Evolutionary conservation across 2,329 filamentous ascomycete species (phyloP).

Genomic region (Cytospora chrysosperma): DNA sequence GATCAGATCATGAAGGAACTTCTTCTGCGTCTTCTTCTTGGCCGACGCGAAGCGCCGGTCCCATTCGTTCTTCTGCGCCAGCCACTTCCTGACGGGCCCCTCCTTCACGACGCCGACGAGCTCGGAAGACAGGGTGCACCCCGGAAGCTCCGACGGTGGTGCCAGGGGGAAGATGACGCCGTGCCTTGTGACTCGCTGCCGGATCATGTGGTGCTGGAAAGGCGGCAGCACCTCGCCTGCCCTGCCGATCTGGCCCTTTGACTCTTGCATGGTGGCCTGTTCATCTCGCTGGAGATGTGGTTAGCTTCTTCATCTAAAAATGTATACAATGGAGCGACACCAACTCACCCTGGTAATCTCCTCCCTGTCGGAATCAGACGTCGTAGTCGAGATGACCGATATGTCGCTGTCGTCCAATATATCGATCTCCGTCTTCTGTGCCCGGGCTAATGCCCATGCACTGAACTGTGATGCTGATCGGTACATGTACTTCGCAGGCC

Average conservation of each 20-base stretch:
- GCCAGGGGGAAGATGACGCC: constrained; percentile 71
- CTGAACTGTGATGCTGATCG: constrained; percentile 89
- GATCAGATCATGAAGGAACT: constrained; percentile 69
- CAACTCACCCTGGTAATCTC: constrained; percentile 27
- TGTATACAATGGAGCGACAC: background rate
- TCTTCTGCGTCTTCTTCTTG: constrained; percentile 70
- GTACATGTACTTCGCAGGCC: constrained; percentile 96
- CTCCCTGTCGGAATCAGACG: constrained; percentile 35
- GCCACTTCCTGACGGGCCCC: constrained; percentile 79
- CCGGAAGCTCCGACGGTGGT: constrained; percentile 62
- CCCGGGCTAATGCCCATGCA: constrained; percentile 82
- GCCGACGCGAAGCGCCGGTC: constrained; percentile 69
- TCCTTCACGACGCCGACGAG: constrained; percentile 79
- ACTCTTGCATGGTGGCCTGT: constrained; percentile 28
- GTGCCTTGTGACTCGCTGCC: constrained; percentile 78
- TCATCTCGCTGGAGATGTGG: constrained; percentile 12
- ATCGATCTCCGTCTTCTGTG: constrained; percentile 76
- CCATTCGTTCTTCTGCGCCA: constrained; percentile 70
- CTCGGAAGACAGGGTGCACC: constrained; percentile 58
- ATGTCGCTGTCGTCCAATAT: constrained; percentile 77
- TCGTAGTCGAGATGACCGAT: constrained; percentile 68
- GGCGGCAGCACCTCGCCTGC: constrained; percentile 80
- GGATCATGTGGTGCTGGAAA: constrained; percentile 87
- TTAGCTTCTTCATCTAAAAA: background rate
- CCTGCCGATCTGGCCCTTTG: constrained; percentile 62